Percentiles rank a stretch among this genome's conserved stretches.
phyloP scores from a whole-genome alignment of 257 asterid genomes.

The Solanum chmielewskii region DNA sequence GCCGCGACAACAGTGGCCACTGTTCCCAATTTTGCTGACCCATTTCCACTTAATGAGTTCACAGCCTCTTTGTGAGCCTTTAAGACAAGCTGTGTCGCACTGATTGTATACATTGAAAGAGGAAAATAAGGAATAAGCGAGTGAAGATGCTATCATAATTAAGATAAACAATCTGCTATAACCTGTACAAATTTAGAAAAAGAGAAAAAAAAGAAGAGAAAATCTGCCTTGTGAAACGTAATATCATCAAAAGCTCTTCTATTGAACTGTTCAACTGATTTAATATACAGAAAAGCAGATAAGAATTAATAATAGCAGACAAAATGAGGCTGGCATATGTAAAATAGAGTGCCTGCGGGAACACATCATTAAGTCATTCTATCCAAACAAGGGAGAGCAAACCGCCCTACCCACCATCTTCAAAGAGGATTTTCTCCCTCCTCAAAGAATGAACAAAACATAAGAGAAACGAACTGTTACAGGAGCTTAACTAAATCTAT shows the following conservation, averaged over 20 bases:
- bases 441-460: neutral
- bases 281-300: neutral
- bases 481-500: neutral
- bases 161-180: neutral
- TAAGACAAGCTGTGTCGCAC: slow-evolving; percentile 90
- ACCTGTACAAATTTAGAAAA: neutral
- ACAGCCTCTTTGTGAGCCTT: slow-evolving; percentile 98
- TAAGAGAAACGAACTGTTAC: neutral
- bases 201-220: neutral
- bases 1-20: slow-evolving; percentile 98
- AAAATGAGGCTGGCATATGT: neutral
- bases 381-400: neutral
- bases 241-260: neutral
- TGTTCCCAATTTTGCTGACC: slow-evolving; percentile 83
- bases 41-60: slow-evolving; percentile 92
- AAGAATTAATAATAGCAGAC: neutral
- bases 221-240: neutral
- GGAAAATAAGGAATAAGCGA: neutral
- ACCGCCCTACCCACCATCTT: neutral
- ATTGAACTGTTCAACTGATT: neutral
- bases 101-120: slow-evolving; percentile 20
- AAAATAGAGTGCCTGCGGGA: neutral
- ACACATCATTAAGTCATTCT: neutral
- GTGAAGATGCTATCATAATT: neutral
- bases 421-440: neutral